phyloP scores from a whole-genome alignment of 192 early-diverging fungal species.

The Borealophlyctis nickersoniae region DNA sequence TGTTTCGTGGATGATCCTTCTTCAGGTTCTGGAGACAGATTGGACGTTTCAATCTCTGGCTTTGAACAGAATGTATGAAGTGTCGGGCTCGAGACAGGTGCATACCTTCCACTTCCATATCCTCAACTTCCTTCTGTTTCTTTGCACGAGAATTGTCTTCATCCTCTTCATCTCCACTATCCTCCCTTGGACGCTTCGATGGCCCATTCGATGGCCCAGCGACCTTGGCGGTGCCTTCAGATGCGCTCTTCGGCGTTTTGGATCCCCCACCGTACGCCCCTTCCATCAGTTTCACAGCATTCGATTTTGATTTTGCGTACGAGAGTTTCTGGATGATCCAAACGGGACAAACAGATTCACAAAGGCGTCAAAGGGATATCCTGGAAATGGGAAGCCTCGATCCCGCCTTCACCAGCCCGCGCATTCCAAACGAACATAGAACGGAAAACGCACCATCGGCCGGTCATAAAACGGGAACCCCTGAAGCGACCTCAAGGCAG shows the following conservation, averaged over 20 bases:
- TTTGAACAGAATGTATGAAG: too few relatives aligned
- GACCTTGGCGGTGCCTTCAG: conserved; percentile 1
- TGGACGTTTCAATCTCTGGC: too few relatives aligned
- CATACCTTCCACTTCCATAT: too few relatives aligned
- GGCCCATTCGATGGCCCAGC: not conserved
- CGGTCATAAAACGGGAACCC: conserved; percentile 84
- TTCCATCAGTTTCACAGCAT: conserved; percentile 67
- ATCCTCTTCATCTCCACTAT: conserved; percentile 21
- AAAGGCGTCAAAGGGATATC: conserved; percentile 1
- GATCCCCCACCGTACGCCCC: conserved; percentile 43
- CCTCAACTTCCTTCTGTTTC: too few relatives aligned
- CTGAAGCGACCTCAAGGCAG: conserved; percentile 82
- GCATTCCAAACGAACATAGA: conserved; percentile 11
- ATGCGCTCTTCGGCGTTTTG: conserved; percentile 4
- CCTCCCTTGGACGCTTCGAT: conserved; percentile 24
- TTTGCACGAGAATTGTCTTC: too few relatives aligned
- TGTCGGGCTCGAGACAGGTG: too few relatives aligned
- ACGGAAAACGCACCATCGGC: conserved; percentile 60
- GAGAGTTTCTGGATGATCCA: conserved; percentile 55
- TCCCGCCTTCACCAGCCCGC: not conserved
- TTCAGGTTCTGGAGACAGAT: too few relatives aligned
- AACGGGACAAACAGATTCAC: not conserved
- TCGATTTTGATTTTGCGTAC: conserved; percentile 74
- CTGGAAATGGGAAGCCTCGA: not conserved
- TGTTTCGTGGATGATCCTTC: conserved; percentile 4